Evolutionary conservation across 129 eudicot genomes (phyloP).

Genomic region (Logfia minima): DNA sequence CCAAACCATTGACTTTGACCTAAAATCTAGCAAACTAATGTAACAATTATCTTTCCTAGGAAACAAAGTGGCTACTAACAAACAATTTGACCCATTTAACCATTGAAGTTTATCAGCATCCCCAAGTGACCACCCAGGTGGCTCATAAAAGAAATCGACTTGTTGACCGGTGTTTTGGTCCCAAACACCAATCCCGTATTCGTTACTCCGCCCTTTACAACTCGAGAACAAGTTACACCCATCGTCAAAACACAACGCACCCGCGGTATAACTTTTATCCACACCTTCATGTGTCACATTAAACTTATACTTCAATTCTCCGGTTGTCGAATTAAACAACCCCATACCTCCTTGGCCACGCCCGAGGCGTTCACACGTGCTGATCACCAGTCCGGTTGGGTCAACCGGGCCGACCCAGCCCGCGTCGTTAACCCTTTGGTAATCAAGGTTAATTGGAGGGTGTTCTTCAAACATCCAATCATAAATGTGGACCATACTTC

Average conservation of each 20-base stretch:
- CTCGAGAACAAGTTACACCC: constrained; percentile 66
- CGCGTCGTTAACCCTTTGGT: constrained; percentile 84
- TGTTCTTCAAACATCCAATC: constrained; percentile 93
- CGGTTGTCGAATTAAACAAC: constrained; percentile 58
- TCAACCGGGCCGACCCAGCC: constrained; percentile 78
- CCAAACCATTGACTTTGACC: constrained; percentile 90
- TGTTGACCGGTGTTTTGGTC: constrained; percentile 86
- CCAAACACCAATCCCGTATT: constrained; percentile 93
- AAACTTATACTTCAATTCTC: constrained; percentile 66
- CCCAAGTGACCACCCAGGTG: constrained; percentile 82
- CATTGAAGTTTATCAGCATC: constrained; percentile 93
- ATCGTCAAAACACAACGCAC: constrained; percentile 61
- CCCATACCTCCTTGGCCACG: constrained; percentile 93
- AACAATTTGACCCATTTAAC: constrained; percentile 72
- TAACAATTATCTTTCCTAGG: constrained; percentile 88
- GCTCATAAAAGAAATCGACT: constrained; percentile 85
- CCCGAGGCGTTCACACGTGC: constrained; percentile 79
- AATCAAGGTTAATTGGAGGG: constrained; percentile 75
- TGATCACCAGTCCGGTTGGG: constrained; percentile 58
- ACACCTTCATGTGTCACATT: constrained; percentile 62
- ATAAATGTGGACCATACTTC: constrained; percentile 88
- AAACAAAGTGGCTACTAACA: constrained; percentile 86
- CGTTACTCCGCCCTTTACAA: constrained; percentile 89
- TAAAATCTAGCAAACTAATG: constrained; percentile 83
- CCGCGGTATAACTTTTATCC: constrained; percentile 77